These are phyloP conservation scores for Coelomomyces lativittatus DNA, from an alignment of 371 early-diverging fungal species.

Conservation along the genomic window DNA sequence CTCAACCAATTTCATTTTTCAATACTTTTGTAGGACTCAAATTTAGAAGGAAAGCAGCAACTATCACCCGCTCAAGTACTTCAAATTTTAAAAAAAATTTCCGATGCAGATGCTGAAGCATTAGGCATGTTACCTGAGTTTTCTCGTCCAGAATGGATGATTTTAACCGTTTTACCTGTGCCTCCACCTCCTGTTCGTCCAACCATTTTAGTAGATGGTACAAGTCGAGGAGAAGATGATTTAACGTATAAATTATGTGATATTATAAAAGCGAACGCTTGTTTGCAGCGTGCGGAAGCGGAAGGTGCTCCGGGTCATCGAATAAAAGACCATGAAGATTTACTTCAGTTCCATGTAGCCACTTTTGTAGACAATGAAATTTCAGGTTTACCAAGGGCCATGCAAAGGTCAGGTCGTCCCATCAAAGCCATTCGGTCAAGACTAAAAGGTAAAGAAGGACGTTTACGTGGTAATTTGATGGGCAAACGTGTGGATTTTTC, in stretches of 20 bases:
- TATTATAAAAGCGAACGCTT: conserved; percentile 91
- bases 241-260: conserved; percentile 91
- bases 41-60: conserved; percentile 46
- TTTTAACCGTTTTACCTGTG: conserved; percentile 83
- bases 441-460: conserved; percentile 99
- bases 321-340: conserved; percentile 79
- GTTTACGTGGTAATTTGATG: conserved; percentile 98
- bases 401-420: conserved; percentile 93
- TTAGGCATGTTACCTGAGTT: conserved; percentile 86
- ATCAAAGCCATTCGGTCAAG: conserved; percentile 93
- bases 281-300: conserved; percentile 68
- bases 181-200: conserved; percentile 98
- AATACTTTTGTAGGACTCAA: conserved; percentile 19
- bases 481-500: conserved; percentile 99
- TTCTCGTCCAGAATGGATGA: conserved; percentile 98
- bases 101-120: conserved; percentile 66
- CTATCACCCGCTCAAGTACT: conserved; percentile 69
- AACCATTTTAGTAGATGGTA: conserved; percentile 91
- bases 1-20: too few species aligned
- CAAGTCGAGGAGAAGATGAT: conserved; percentile 90
- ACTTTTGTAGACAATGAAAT: conserved; percentile 98
- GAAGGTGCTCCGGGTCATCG: conserved; percentile 94
- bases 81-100: conserved; percentile 75
- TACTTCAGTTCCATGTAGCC: conserved; percentile 95
- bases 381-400: conserved; percentile 87